Evolutionary conservation across 176 grass and related monocot genomes (phyloP).

Genomic region (Elymus sibiricus): DNA sequence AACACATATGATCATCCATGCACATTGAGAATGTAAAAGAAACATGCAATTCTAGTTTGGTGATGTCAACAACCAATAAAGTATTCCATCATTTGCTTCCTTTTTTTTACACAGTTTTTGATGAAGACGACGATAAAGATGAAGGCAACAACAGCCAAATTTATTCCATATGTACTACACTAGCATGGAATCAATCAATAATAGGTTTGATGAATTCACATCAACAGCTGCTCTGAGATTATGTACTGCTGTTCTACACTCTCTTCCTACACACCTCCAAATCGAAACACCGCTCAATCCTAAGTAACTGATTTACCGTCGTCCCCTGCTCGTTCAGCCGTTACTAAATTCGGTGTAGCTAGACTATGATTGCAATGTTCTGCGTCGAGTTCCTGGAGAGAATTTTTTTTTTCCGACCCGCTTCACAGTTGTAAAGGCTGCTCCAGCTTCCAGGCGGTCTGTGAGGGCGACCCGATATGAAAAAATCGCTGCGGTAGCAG

Average conservation of each 20-base stretch:
- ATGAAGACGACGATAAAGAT: not conserved
- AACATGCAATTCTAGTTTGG: not conserved
- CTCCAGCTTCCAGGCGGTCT: not conserved
- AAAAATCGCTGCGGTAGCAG: not conserved
- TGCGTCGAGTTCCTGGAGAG: not conserved
- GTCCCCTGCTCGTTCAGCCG: not conserved
- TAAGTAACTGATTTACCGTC: not conserved
- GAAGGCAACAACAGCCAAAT: not conserved
- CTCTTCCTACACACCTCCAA: not conserved
- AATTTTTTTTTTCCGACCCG: not conserved
- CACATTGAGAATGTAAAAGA: not conserved
- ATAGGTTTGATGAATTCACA: not conserved
- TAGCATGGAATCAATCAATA: not conserved
- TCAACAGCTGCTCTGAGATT: not conserved
- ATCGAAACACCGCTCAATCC: not conserved
- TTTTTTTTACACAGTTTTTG: not conserved
- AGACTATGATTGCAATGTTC: not conserved
- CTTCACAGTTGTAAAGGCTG: not conserved
- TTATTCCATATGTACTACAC: not conserved
- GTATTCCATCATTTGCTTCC: not conserved
- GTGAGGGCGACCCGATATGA: not conserved
- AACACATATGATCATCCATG: too few species aligned
- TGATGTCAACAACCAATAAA: not conserved
- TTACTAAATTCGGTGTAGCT: slow-evolving; percentile 2
- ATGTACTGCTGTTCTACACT: not conserved